Conservation (phyloP, 192 early-diverging fungal species). For the Coemansia sp. region DNA sequence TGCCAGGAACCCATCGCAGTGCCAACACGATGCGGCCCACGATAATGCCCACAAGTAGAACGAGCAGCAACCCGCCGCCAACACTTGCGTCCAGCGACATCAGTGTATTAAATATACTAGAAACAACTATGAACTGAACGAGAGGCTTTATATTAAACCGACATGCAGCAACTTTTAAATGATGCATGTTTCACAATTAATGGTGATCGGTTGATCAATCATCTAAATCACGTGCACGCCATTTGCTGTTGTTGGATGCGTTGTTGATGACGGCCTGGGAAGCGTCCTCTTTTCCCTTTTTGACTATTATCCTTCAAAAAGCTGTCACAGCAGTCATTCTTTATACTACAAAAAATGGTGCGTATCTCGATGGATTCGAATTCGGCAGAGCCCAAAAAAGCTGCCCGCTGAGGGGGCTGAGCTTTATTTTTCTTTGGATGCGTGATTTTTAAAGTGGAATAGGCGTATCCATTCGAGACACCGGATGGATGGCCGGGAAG, state of each 20-base stretch:
- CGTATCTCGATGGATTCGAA: constrained; percentile 11
- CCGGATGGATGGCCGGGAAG: neutral
- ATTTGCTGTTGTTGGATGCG: neutral
- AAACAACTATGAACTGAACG: neutral
- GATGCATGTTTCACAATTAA: neutral
- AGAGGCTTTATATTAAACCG: neutral
- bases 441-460: neutral
- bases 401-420: too few relatives aligned
- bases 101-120: neutral
- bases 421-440: too few relatives aligned
- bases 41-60: constrained; percentile 11
- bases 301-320: constrained; percentile 5
- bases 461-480: constrained; percentile 13
- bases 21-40: constrained; percentile 8
- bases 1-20: constrained; percentile 5
- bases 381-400: neutral
- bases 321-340: constrained; percentile 8
- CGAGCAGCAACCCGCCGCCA: constrained; percentile 26
- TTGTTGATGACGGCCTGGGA: neutral
- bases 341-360: constrained; percentile 21
- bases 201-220: neutral
- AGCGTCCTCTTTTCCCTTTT: constrained; percentile 12
- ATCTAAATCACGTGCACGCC: neutral
- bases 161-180: neutral
- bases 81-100: constrained; percentile 14